Evolutionary conservation across 202 grass and related monocot genomes (phyloP), one percentile per base, ranked within the genome.

Genomic region (Cymbopogon flexuosus): DNA sequence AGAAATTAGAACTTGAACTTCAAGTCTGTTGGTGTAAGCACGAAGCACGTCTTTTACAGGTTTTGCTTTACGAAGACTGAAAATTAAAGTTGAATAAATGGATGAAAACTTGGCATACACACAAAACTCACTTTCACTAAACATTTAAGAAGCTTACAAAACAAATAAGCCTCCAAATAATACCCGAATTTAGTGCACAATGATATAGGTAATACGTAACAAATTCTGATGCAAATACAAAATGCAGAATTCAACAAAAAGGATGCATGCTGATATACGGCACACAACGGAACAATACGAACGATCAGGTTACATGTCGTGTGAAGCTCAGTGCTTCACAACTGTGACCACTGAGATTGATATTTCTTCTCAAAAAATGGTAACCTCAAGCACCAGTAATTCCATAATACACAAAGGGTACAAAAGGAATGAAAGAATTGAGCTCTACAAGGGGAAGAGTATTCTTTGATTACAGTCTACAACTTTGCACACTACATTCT

Each of bases 391-490:
- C 64, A 59, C 35, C 69, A 49, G 59, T 49, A 46, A 71, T 70
- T 84, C 27, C 43, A 80, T 84, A 87, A 71, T 87, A 80, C 84
- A 90, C 84, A 86, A 78, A 80, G 51, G 67, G 69, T 78, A 90
- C 79, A 90, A 79, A 85, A 88, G 85, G 59, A 93, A 93, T 91
- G 76, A 93, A 93, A 90, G 83, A 93, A 93, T 87, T 86, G 65
- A 88, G 82, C 83, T 88, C 85, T 78, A 82, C 70, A 76, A 76
- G 85, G 77, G 57, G 22, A 59, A 83, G 75, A 80, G 42, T 66
- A 79, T 51, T 81, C 30, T 76, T 66, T 78, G 76, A 86, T 84
- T 86, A 59, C 83, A 84, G 62, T 65, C 88, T 90, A 93, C 65
- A 87, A 81, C 90, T 93, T 84, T 93, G 80, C 88, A 87, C 70